phyloP scores from a whole-genome alignment of 2,329 filamentous ascomycete genomes.

The Colletotrichum costaricense region DNA sequence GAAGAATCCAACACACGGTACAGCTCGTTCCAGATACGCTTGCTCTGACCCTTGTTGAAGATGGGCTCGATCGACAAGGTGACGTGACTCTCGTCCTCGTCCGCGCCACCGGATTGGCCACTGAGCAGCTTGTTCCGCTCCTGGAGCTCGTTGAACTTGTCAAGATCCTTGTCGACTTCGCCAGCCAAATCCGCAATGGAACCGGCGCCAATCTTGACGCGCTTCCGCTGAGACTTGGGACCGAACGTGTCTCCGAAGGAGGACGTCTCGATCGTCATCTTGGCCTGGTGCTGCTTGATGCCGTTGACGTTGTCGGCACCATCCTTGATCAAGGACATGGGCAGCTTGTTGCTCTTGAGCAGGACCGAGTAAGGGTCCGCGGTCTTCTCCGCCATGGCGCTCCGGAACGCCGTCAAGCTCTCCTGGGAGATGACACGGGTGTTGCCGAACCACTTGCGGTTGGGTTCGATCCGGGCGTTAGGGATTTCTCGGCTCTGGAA shows the following conservation, averaged over 20 bases:
- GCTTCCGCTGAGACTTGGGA: conserved; percentile 91
- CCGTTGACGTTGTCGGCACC: conserved; percentile 78
- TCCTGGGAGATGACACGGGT: conserved; percentile 91
- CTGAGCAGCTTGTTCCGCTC: conserved; percentile 84
- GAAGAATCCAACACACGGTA: conserved; percentile 96
- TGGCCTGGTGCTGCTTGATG: conserved; percentile 90
- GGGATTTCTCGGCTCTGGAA: conserved; percentile 88
- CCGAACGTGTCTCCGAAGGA: conserved; percentile 93
- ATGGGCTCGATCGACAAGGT: conserved; percentile 83
- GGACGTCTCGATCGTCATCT: conserved; percentile 89
- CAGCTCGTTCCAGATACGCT: conserved; percentile 96
- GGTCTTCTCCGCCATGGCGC: conserved; percentile 90
- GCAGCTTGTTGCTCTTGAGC: conserved; percentile 97
- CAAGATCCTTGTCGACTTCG: conserved; percentile 82
- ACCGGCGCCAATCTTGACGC: conserved; percentile 88
- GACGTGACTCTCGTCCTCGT: conserved; percentile 59
- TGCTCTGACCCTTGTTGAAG: conserved; percentile 94
- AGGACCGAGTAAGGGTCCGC: conserved; percentile 93
- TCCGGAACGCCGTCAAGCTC: conserved; percentile 85
- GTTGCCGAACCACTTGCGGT: conserved; percentile 98
- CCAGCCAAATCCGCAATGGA: conserved; percentile 85
- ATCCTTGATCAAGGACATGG: conserved; percentile 93
- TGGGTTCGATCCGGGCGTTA: conserved; percentile 89
- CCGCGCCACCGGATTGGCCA: conserved; percentile 72
- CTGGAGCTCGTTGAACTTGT: conserved; percentile 81